phyloP scores from a whole-genome alignment of 805 yeast genomes.

The Yarrowia keelungensis region DNA sequence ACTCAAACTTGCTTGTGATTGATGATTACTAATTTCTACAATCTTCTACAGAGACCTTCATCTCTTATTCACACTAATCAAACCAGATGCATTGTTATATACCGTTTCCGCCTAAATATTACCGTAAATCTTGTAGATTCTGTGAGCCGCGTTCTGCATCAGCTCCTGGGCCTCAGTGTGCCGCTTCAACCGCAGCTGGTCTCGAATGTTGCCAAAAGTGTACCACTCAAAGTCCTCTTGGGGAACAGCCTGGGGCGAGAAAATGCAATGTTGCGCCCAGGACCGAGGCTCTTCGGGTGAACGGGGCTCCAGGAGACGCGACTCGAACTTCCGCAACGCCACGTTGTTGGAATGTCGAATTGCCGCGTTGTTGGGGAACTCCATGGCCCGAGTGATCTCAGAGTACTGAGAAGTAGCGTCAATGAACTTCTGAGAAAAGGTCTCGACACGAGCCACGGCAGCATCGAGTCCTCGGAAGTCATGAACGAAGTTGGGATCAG shows the following conservation, averaged over 20 bases:
- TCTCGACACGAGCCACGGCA: constrained; percentile 1
- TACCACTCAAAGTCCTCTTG: constrained; percentile 58
- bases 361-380: constrained; percentile 24
- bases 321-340: constrained; percentile 40
- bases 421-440: constrained; percentile 3
- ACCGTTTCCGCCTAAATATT: constrained; percentile 15
- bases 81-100: constrained; percentile 17
- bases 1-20: constrained; percentile 18
- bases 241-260: constrained; percentile 41
- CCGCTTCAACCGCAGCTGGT: constrained; percentile 51
- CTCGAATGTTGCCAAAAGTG: constrained; percentile 79
- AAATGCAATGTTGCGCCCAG: constrained; percentile 28
- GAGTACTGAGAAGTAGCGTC: constrained; percentile 13
- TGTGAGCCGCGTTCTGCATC: constrained; percentile 15
- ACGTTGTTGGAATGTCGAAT: constrained; percentile 20
- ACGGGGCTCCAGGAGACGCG: constrained; percentile 19
- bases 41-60: too few species aligned
- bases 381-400: constrained; percentile 24
- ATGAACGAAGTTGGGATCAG: constrained; percentile 48
- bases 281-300: constrained; percentile 23
- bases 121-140: constrained; percentile 35
- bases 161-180: constrained; percentile 23
- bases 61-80: background rate
- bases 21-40: background rate
- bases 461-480: constrained; percentile 38